phyloP scores from a whole-genome alignment of 208 protist species.

The Leishmania tarentolae region DNA sequence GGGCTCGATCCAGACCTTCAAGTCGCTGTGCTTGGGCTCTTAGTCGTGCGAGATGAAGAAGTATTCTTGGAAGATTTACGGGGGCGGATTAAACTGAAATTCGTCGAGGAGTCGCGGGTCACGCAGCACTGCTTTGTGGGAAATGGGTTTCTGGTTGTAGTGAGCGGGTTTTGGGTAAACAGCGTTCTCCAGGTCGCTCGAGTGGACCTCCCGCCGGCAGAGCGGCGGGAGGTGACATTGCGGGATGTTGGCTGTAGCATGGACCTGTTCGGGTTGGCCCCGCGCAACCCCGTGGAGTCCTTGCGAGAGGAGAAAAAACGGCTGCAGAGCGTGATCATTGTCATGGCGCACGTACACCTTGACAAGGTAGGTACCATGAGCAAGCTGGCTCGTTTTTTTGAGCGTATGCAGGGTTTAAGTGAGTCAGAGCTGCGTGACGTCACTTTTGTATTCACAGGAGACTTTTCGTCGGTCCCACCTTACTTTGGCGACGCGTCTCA shows the following conservation, averaged over 20 bases:
- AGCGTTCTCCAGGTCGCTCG: slow-evolving; percentile 43
- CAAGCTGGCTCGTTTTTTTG: slow-evolving; percentile 68
- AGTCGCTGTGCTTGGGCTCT: slow-evolving; percentile 81
- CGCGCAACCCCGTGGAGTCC: slow-evolving; percentile 47
- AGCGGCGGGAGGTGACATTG: slow-evolving; percentile 68
- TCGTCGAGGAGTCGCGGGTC: slow-evolving; percentile 28
- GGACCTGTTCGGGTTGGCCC: slow-evolving; percentile 79
- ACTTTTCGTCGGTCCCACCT: slow-evolving; percentile 75
- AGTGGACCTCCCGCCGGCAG: slow-evolving; percentile 76
- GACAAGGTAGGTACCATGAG: slow-evolving; percentile 67
- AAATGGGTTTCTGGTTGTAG: slow-evolving; percentile 73
- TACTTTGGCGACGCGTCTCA: slow-evolving; percentile 81
- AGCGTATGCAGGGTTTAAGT: slow-evolving; percentile 79
- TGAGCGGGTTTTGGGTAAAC: slow-evolving; percentile 59
- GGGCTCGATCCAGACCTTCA: slow-evolving; percentile 55
- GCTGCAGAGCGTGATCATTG: slow-evolving; percentile 73
- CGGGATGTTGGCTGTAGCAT: slow-evolving; percentile 45
- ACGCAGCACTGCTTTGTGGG: slow-evolving; percentile 52
- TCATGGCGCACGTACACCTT: slow-evolving; percentile 84
- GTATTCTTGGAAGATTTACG: slow-evolving; percentile 78
- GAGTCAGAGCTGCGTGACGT: slow-evolving; percentile 78
- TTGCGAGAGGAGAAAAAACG: slow-evolving; percentile 61
- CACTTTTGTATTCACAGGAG: slow-evolving; percentile 80
- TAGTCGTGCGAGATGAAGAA: slow-evolving; percentile 46
- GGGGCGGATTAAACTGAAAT: slow-evolving; percentile 48